Evolutionary conservation across 306 rosid genomes (phyloP).

Genomic region (Ochetophila trinervis): DNA sequence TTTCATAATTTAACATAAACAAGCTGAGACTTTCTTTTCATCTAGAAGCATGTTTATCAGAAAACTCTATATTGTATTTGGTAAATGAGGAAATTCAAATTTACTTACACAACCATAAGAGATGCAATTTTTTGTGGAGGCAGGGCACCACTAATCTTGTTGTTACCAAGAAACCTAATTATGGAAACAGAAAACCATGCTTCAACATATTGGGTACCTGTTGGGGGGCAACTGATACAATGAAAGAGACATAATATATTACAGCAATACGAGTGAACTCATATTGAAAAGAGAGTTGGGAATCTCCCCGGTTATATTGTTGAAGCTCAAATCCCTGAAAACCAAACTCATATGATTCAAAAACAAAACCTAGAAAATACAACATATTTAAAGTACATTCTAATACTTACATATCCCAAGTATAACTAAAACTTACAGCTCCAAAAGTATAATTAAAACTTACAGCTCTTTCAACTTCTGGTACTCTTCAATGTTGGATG

Average conservation of each 20-base stretch:
- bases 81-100: constrained; percentile 1
- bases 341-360: not conserved
- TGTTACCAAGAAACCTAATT: constrained; percentile 76
- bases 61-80: too few relatives aligned
- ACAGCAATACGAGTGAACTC: constrained; percentile 58
- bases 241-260: constrained; percentile 29
- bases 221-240: constrained; percentile 10
- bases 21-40: too few relatives aligned
- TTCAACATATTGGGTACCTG: constrained; percentile 5
- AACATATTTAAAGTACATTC: too few relatives aligned
- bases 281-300: constrained; percentile 59
- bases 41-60: too few relatives aligned
- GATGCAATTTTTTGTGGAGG: constrained; percentile 44
- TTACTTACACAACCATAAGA: constrained; percentile 63
- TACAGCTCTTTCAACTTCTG: constrained; percentile 44
- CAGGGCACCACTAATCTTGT: constrained; percentile 52
- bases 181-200: constrained; percentile 7
- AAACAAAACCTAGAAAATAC: too few relatives aligned
- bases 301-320: constrained; percentile 58
- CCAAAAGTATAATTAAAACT: constrained; percentile 20
- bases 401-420: too few relatives aligned
- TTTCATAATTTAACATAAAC: too few relatives aligned
- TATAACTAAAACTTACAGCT: not conserved
- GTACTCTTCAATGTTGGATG: constrained; percentile 54
- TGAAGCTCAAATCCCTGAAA: constrained; percentile 87